Evolutionary conservation across 2,329 filamentous ascomycete species (phyloP).

Genomic region (Ophiognomonia clavigignenti-juglandacearum): DNA sequence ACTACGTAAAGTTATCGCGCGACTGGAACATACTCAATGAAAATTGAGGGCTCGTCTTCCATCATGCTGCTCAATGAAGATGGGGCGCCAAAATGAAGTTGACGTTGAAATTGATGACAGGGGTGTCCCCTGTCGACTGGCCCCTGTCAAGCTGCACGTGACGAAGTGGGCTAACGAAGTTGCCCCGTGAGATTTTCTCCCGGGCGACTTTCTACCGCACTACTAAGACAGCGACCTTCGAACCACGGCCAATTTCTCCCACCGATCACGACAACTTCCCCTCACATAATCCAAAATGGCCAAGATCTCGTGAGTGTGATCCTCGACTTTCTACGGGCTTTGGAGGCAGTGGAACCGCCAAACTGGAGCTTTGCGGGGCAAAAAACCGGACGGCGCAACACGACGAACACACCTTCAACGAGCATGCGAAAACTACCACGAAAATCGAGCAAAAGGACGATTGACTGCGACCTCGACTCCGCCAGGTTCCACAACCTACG

Average conservation of each 20-base stretch:
- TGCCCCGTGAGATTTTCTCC: constrained; percentile 6
- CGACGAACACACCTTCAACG: constrained; percentile 1
- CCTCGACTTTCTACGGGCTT: no score
- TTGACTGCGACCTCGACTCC: background rate
- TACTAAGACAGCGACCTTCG: constrained; percentile 9
- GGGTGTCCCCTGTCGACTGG: no score
- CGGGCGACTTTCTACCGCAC: no score
- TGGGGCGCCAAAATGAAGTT: no score
- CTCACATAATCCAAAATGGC: constrained; percentile 17
- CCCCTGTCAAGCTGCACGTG: constrained; percentile 8
- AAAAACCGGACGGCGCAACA: no score
- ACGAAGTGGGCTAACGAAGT: no score
- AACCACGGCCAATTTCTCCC: constrained; percentile 15
- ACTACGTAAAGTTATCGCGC: no score
- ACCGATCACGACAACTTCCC: constrained; percentile 11
- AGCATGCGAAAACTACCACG: background rate
- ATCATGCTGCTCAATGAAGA: no score
- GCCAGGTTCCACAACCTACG: background rate
- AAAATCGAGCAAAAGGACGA: background rate
- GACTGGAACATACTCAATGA: no score
- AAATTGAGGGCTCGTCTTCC: no score
- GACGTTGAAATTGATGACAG: no score
- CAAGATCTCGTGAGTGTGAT: constrained; percentile 18
- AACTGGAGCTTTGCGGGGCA: background rate
- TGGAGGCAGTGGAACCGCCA: no score